Evolutionary conservation across 2,329 filamentous ascomycete species (phyloP).

Genomic region (Epichloe aotearoae): DNA sequence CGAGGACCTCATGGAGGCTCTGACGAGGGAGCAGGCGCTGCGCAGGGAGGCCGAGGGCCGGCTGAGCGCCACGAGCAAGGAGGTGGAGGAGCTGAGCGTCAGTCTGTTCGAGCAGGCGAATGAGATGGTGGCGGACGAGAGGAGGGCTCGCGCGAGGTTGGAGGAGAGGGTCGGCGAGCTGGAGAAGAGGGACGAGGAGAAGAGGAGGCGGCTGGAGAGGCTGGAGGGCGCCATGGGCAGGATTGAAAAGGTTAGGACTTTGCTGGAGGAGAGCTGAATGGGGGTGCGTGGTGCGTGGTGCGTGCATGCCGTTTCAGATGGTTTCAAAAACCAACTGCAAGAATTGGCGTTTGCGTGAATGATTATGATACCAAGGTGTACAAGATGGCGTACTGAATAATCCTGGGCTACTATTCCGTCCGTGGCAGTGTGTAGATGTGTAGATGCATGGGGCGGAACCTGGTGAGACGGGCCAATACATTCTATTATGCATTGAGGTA

Average conservation of each 20-base stretch:
- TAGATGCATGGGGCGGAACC: too few species aligned
- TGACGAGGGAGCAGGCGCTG: slow-evolving; percentile 53
- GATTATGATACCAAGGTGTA: too few species aligned
- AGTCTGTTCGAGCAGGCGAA: slow-evolving; percentile 73
- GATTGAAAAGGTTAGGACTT: slow-evolving; percentile 54
- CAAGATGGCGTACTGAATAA: too few species aligned
- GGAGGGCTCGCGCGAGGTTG: slow-evolving; percentile 54
- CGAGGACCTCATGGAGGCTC: slow-evolving; percentile 46
- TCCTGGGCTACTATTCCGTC: too few species aligned
- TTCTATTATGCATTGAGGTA: too few species aligned
- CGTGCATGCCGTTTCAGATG: too few species aligned
- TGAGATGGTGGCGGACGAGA: slow-evolving; percentile 72
- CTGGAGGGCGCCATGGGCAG: slow-evolving; percentile 58
- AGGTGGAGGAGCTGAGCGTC: slow-evolving; percentile 68
- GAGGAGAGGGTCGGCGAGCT: slow-evolving; percentile 57
- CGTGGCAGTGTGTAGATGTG: too few species aligned
- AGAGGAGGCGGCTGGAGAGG: slow-evolving; percentile 52
- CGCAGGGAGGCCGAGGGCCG: slow-evolving; percentile 57
- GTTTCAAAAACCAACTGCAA: too few species aligned
- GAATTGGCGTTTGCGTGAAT: too few species aligned
- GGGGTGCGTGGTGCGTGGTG: too few species aligned
- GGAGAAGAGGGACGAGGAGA: slow-evolving; percentile 57
- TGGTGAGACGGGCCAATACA: too few species aligned
- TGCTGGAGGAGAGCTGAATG: slow-evolving; percentile 33
- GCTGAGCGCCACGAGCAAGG: slow-evolving; percentile 50